Percentiles rank a stretch among this genome's conserved stretches.
Conservation (phyloP, 345 rosid species). For the Pugionium dolabratum region DNA sequence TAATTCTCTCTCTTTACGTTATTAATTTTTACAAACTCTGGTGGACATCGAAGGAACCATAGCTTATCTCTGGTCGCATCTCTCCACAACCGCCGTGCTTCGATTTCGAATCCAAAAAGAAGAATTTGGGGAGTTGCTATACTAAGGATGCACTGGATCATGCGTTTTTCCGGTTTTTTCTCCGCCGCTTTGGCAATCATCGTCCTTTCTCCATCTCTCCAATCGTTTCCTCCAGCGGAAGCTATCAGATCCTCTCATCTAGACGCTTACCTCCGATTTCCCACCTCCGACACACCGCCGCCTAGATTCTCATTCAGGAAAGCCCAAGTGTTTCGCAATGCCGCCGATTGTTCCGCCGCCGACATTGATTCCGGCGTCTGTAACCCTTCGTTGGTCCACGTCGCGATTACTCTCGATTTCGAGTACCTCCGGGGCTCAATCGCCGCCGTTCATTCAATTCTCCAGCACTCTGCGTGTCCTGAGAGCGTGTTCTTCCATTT, state of each 20-base stretch:
- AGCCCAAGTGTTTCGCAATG: conserved; percentile 72
- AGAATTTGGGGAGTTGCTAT: conserved; percentile 5
- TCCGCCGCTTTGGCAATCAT: conserved; percentile 71
- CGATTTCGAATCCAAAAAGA: conserved; percentile 49
- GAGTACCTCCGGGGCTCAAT: conserved; percentile 92
- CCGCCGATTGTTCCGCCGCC: conserved; percentile 65
- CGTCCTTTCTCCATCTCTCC: conserved; percentile 79
- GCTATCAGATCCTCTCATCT: conserved; percentile 80
- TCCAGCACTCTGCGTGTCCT: conserved; percentile 76
- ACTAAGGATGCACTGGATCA: conserved; percentile 70
- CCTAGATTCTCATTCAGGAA: conserved; percentile 62
- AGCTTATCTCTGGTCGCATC: conserved; percentile 43
- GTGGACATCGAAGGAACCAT: conserved; percentile 56
- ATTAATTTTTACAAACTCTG: conserved; percentile 39
- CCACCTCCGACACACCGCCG: conserved; percentile 30
- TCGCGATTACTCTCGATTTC: conserved; percentile 84
- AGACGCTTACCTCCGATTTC: conserved; percentile 49
- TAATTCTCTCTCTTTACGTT: background rate
- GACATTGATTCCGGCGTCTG: conserved; percentile 55
- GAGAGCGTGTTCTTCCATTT: conserved; percentile 89
- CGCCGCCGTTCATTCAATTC: conserved; percentile 92
- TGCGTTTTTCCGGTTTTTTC: conserved; percentile 70
- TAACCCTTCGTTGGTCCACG: conserved; percentile 78
- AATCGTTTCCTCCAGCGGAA: conserved; percentile 89
- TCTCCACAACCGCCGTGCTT: conserved; percentile 44